A percentile compares a stretch with the other conserved stretches of the same genome.
Evolutionary conservation across 1,284 basidiomycete genomes (phyloP).

Genomic region (Microbotryum intermedium): DNA sequence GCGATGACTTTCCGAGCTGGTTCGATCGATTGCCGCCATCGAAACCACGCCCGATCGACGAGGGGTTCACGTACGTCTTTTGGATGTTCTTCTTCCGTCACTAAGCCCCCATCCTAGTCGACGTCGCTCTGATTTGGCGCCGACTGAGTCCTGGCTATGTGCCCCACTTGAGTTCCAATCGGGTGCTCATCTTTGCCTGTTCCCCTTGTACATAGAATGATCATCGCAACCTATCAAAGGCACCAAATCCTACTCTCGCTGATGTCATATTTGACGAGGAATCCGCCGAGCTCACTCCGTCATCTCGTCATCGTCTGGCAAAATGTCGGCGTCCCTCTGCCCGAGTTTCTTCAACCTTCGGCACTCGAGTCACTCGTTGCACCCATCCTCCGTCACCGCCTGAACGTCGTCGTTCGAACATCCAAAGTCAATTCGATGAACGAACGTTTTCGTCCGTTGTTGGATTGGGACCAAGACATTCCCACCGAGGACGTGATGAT

Average conservation of each 20-base stretch:
- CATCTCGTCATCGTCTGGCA: constrained; percentile 31
- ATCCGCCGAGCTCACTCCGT: constrained; percentile 19
- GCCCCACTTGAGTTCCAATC: too few species aligned
- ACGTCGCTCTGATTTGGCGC: neutral
- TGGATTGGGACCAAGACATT: constrained; percentile 20
- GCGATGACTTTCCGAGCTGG: too few species aligned
- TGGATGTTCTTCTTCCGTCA: neutral
- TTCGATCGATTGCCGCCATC: too few species aligned
- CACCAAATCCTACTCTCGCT: constrained; percentile 13
- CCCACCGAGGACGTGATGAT: constrained; percentile 27
- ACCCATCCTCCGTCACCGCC: neutral
- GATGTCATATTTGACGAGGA: constrained; percentile 21
- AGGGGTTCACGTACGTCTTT: constrained; percentile 19
- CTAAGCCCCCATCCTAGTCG: neutral
- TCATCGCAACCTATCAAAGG: constrained; percentile 30
- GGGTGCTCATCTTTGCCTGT: neutral
- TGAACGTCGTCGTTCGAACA: constrained; percentile 20
- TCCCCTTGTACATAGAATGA: constrained; percentile 13
- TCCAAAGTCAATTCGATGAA: constrained; percentile 29
- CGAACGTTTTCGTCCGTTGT: constrained; percentile 25
- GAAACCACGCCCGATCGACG: neutral
- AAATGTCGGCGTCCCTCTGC: constrained; percentile 19
- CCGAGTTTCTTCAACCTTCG: constrained; percentile 14
- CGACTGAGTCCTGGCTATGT: too few species aligned
- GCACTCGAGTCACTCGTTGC: constrained; percentile 1